Evolutionary conservation across 441 rosid species (phyloP), one percentile per base, ranked within the genome.

Genomic region (Sinapis alba): DNA sequence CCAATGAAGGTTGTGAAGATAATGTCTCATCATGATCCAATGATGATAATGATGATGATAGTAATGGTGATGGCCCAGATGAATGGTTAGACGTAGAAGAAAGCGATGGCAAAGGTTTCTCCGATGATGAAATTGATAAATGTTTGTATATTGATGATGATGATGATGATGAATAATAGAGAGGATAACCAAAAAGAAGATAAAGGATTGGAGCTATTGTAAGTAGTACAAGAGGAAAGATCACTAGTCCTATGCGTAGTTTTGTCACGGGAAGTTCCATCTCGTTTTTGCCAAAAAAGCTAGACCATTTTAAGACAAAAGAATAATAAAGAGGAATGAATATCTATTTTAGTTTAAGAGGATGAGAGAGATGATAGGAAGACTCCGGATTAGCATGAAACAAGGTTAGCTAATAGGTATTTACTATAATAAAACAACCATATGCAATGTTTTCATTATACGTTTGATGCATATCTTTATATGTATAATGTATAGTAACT

Each of bases 201-300:
- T 79, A 86, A 34, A 79, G 68, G 11, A 88, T 81, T 65, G 93
- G 88, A 71, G 85, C 70, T 65, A 84, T 15, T 30, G 88, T 66
- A 28, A 87, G 85, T 56, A 89, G 71, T 69, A 81, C 15, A 7
- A 88, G 74, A 67, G 82, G 74, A 10, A 75, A 43, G 47, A 87
- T 45, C 43, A 72, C 59, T n/a, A 83, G 12, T 3, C 79, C 69
- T 53, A 26, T 68, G 27, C 79, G 63, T 62, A 62, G 43, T 10
- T 45, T 74, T 45, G 72, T 74, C 21, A 59, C 10, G 4, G 41
- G 38, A 58, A 59, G 21, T 75, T 68, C 69, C 79, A 75, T 75
- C 24, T 68, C 34, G 11, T 45, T 68, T 24, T 20, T 11, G 47
- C 72, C 15, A 7, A 23, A 36, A 36, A 36, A 36, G 0, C 43